phyloP scores from a whole-genome alignment of 176 grass and related monocot species.

The Elymus sibiricus region DNA sequence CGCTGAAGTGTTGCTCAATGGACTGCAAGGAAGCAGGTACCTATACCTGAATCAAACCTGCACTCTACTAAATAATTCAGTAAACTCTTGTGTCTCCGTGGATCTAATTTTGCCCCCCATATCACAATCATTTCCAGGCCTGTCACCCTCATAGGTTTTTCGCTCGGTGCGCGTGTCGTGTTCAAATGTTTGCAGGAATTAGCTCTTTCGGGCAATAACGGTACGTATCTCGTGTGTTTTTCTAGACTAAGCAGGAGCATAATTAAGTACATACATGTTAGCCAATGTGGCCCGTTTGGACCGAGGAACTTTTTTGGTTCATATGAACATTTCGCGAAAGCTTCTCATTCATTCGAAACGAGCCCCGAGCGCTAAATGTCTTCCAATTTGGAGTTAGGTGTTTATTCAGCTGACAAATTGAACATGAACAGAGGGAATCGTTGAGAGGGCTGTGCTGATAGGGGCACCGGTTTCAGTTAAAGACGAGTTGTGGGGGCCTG shows the following conservation, averaged over 20 bases:
- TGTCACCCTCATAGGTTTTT: slow-evolving; percentile 89
- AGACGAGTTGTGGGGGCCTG: slow-evolving; percentile 67
- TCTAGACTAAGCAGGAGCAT: not conserved
- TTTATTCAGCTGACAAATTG: slow-evolving; percentile 13
- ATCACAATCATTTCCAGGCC: slow-evolving; percentile 44
- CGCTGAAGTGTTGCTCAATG: slow-evolving; percentile 80
- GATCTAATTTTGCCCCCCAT: slow-evolving; percentile 18
- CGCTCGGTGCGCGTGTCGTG: slow-evolving; percentile 80
- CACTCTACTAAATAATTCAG: slow-evolving; percentile 3
- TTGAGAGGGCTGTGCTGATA: slow-evolving; percentile 84
- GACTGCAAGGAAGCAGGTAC: slow-evolving; percentile 94
- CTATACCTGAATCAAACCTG: not conserved
- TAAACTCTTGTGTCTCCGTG: not conserved
- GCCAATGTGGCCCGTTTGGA: not conserved
- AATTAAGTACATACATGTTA: not conserved
- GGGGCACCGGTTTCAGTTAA: slow-evolving; percentile 80
- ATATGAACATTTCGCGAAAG: not conserved
- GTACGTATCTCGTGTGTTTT: slow-evolving; percentile 6
- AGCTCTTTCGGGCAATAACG: slow-evolving; percentile 64
- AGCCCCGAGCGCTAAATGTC: not conserved
- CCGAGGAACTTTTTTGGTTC: not conserved
- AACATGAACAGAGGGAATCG: slow-evolving; percentile 59
- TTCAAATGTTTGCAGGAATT: slow-evolving; percentile 85
- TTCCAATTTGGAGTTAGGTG: not conserved
- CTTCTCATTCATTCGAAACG: not conserved